A percentile compares a stretch with the other conserved stretches of the same genome.
Conservation (phyloP, 2,329 filamentous ascomycete genomes). For the Botryotinia calthae region DNA sequence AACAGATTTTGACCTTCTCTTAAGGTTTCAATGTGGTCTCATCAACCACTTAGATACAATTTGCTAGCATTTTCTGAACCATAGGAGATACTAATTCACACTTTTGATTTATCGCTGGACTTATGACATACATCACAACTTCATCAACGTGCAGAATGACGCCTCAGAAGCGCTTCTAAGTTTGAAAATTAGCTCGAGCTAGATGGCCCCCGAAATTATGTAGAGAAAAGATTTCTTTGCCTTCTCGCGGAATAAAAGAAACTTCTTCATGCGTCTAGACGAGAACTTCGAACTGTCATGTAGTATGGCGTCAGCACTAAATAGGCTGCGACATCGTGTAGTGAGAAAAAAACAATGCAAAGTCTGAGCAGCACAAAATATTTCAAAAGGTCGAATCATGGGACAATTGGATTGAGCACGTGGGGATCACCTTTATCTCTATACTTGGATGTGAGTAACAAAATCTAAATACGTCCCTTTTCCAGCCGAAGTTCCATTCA, state of each 20-base stretch:
- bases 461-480: neutral
- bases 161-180: neutral
- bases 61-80: neutral
- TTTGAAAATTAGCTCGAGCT: neutral
- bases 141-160: neutral
- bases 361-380: neutral
- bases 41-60: neutral
- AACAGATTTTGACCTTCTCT: neutral
- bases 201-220: neutral
- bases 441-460: neutral
- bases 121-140: neutral
- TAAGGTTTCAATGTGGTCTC: neutral
- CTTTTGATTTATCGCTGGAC: neutral
- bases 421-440: neutral
- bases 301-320: neutral
- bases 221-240: neutral
- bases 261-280: neutral
- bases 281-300: neutral
- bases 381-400: neutral
- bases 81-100: neutral
- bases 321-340: neutral
- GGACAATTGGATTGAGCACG: neutral
- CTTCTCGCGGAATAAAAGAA: neutral
- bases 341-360: neutral
- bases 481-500: neutral